Conservation (phyloP, 2,329 filamentous ascomycete genomes). For the Ophiognomonia clavigignenti-juglandacearum region DNA sequence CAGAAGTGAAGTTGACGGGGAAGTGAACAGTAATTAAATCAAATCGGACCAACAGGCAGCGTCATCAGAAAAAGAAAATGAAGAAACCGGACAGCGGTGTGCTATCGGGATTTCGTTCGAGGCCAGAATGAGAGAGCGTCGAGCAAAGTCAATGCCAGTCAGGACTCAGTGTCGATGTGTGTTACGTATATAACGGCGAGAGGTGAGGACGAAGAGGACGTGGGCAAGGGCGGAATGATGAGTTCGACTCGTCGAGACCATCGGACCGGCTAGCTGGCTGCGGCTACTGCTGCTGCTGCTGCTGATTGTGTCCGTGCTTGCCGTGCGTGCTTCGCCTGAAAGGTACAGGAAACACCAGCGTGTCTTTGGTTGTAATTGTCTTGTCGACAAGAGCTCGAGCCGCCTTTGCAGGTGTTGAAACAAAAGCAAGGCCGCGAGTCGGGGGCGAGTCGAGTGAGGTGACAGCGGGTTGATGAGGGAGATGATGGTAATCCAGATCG, state of each 20-base stretch:
- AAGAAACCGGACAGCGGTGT: background rate
- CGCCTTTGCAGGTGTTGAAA: background rate
- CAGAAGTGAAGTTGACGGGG: background rate
- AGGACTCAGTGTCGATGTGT: background rate
- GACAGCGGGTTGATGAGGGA: too few relatives aligned
- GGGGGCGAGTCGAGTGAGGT: background rate
- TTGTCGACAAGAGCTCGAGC: too few relatives aligned
- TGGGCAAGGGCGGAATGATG: background rate
- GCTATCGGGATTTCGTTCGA: background rate
- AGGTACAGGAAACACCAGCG: too few relatives aligned
- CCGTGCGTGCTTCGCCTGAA: too few relatives aligned
- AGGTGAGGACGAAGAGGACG: background rate
- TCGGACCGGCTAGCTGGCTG: background rate
- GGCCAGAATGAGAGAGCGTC: background rate
- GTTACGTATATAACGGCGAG: background rate
- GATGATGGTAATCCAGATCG: background rate
- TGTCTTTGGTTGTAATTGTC: too few relatives aligned
- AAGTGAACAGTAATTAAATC: background rate
- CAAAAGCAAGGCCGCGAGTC: background rate
- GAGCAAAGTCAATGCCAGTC: too few relatives aligned
- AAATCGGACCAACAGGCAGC: background rate
- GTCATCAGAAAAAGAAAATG: background rate
- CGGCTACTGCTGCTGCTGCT: too few relatives aligned
- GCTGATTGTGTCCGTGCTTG: too few relatives aligned
- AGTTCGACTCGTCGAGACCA: conserved; percentile 4